These are phyloP conservation scores for Centaurea solstitialis DNA, from an alignment of 129 eudicot genomes.

Conservation along the genomic window DNA sequence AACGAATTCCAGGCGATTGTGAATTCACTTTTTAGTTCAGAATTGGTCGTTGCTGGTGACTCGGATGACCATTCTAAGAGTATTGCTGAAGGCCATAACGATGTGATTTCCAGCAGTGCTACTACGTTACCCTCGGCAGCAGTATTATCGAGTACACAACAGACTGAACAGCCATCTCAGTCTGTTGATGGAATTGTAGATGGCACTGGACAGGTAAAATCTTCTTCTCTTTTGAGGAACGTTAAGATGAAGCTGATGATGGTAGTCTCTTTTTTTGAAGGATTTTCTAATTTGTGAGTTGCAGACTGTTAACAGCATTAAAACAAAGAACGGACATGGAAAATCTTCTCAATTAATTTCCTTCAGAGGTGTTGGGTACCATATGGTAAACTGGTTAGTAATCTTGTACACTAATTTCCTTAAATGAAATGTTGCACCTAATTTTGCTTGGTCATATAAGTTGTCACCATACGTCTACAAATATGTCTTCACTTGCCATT, in stretches of 20 bases:
- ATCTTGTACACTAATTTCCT: background rate
- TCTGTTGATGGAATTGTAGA: conserved; percentile 42
- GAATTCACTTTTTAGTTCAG: conserved; percentile 57
- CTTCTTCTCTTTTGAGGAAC: conserved; percentile 18
- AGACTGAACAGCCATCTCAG: conserved; percentile 46
- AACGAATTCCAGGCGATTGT: conserved; percentile 85
- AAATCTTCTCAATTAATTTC: conserved; percentile 62
- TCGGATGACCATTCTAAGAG: conserved; percentile 32
- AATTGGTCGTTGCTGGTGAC: conserved; percentile 35
- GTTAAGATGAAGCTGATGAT: conserved; percentile 34
- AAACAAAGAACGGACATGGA: conserved; percentile 49
- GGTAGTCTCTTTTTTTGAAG: conserved; percentile 18
- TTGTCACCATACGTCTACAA: background rate
- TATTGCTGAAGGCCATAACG: conserved; percentile 30
- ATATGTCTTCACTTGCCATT: conserved; percentile 2
- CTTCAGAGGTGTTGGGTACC: conserved; percentile 82
- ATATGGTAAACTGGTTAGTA: conserved; percentile 98
- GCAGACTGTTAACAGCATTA: conserved; percentile 49
- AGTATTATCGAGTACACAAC: conserved; percentile 20
- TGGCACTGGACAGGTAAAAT: conserved; percentile 34
- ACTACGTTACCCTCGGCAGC: conserved; percentile 22
- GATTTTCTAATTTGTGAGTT: conserved; percentile 18
- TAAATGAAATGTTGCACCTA: background rate
- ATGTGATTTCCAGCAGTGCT: conserved; percentile 35
- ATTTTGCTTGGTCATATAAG: background rate